Percentiles rank a stretch among this genome's conserved stretches.
Evolutionary conservation across 768 basidiomycete genomes (phyloP).

Genomic region (Psilocybe azurescens): DNA sequence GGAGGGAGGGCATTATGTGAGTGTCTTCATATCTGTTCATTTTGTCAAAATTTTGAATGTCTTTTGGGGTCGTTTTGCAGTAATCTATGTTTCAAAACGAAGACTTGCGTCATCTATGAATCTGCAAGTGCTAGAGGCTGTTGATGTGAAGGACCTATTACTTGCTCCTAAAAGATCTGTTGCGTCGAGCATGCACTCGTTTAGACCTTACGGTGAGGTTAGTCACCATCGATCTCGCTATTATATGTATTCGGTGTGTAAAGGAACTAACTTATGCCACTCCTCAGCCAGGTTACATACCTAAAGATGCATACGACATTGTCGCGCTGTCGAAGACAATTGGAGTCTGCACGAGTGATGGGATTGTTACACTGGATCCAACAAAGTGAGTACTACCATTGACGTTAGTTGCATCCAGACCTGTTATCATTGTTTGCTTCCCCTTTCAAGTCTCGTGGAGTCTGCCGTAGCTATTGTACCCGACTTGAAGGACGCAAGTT

Average conservation of each 20-base stretch:
- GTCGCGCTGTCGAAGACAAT: slow-evolving; percentile 65
- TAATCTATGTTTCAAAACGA: slow-evolving; percentile 71
- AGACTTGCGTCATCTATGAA: slow-evolving; percentile 58
- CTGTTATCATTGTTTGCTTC: neutral
- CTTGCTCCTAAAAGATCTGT: slow-evolving; percentile 40
- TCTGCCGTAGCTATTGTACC: slow-evolving; percentile 59
- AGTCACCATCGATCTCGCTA: slow-evolving; percentile 19
- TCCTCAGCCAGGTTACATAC: slow-evolving; percentile 66
- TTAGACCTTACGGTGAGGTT: slow-evolving; percentile 72
- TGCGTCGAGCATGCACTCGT: slow-evolving; percentile 42
- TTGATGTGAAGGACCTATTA: slow-evolving; percentile 42
- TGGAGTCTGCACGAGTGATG: slow-evolving; percentile 67
- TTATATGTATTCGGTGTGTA: neutral
- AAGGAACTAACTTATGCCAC: neutral
- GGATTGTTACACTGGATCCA: slow-evolving; percentile 71
- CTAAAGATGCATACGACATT: slow-evolving; percentile 71
- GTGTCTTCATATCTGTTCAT: slow-evolving; percentile 2
- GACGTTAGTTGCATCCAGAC: neutral
- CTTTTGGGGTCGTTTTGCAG: slow-evolving; percentile 38
- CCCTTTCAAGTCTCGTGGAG: slow-evolving; percentile 40
- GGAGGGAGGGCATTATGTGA: slow-evolving; percentile 61
- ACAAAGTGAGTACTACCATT: slow-evolving; percentile 55
- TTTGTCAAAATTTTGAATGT: neutral
- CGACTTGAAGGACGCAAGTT: slow-evolving; percentile 50
- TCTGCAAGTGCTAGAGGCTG: slow-evolving; percentile 65